Evolutionary conservation across 768 basidiomycete species (phyloP).

Genomic region (Stropharia rugosoannulata): DNA sequence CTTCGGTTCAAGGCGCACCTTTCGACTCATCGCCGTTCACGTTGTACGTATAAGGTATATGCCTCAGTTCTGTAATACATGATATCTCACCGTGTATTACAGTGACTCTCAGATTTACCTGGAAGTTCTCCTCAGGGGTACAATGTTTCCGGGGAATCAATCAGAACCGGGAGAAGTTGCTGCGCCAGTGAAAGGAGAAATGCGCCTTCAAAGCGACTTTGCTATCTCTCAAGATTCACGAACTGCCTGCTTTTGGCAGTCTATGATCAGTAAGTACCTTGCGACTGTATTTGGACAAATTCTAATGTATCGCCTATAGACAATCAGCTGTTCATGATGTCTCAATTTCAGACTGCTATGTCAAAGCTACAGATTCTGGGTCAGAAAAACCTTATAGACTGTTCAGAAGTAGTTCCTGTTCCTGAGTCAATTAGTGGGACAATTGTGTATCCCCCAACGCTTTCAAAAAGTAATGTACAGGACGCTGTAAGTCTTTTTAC

Average conservation of each 20-base stretch:
- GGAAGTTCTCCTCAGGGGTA: slow-evolving; percentile 30
- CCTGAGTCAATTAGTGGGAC: slow-evolving; percentile 5
- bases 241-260: slow-evolving; percentile 22
- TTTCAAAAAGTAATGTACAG: slow-evolving; percentile 13
- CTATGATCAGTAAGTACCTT: slow-evolving; percentile 12
- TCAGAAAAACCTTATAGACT: slow-evolving; percentile 33
- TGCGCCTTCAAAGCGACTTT: slow-evolving; percentile 40
- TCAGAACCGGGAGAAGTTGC: slow-evolving; percentile 28
- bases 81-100: too few species aligned
- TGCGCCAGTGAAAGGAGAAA: slow-evolving; percentile 34
- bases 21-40: slow-evolving; percentile 30
- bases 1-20: slow-evolving; percentile 25
- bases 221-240: slow-evolving; percentile 17
- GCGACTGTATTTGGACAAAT: not conserved
- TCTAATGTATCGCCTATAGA: not conserved
- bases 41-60: slow-evolving; percentile 11
- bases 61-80: not conserved
- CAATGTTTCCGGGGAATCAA: slow-evolving; percentile 14
- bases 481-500: slow-evolving; percentile 6
- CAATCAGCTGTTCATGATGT: slow-evolving; percentile 22
- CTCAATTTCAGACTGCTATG: slow-evolving; percentile 29
- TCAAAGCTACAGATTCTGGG: slow-evolving; percentile 32
- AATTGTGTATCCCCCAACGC: slow-evolving; percentile 19
- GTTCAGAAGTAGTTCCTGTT: slow-evolving; percentile 31
- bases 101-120: slow-evolving; percentile 35